phyloP scores from a whole-genome alignment of 1,139 yeast species.

The Nadsonia starkeyi-henricii region DNA sequence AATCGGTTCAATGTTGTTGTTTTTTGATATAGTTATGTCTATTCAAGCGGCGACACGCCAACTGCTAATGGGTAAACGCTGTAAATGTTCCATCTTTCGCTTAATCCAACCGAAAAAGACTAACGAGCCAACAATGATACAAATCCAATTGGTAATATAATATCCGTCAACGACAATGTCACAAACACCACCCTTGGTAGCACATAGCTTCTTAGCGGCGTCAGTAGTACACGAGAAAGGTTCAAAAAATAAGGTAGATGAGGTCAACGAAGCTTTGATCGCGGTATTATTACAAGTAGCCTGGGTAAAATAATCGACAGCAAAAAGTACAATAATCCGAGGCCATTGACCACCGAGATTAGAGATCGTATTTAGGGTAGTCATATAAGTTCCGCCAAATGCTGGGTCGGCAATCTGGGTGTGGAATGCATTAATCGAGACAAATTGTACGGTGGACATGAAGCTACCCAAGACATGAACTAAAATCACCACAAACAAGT shows the following conservation, averaged over 20 bases:
- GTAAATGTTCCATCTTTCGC: constrained; percentile 42
- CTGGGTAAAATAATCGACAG: constrained; percentile 66
- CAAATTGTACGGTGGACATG: constrained; percentile 92
- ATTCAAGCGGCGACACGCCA: constrained; percentile 42
- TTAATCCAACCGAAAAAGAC: constrained; percentile 57
- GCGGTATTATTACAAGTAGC: constrained; percentile 38
- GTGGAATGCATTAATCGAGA: constrained; percentile 86
- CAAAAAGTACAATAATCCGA: constrained; percentile 52
- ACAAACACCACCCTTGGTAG: constrained; percentile 41
- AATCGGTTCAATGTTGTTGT: background rate
- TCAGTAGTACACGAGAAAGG: constrained; percentile 30
- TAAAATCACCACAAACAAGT: constrained; percentile 55
- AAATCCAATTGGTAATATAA: constrained; percentile 58
- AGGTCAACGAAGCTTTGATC: constrained; percentile 13
- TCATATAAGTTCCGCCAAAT: constrained; percentile 97
- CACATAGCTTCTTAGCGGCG: constrained; percentile 37
- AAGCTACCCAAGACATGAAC: constrained; percentile 82
- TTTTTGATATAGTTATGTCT: background rate
- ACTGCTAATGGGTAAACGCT: constrained; percentile 46
- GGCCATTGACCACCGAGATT: constrained; percentile 99
- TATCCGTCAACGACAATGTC: constrained; percentile 61
- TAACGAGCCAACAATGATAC: constrained; percentile 53
- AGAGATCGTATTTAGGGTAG: constrained; percentile 79
- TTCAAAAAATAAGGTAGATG: constrained; percentile 14
- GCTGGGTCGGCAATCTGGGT: constrained; percentile 90